A percentile compares a stretch with the other conserved stretches of the same genome.
Evolutionary conservation across 1,284 basidiomycete genomes (phyloP).

Genomic region (Sporisorium graminicola): DNA sequence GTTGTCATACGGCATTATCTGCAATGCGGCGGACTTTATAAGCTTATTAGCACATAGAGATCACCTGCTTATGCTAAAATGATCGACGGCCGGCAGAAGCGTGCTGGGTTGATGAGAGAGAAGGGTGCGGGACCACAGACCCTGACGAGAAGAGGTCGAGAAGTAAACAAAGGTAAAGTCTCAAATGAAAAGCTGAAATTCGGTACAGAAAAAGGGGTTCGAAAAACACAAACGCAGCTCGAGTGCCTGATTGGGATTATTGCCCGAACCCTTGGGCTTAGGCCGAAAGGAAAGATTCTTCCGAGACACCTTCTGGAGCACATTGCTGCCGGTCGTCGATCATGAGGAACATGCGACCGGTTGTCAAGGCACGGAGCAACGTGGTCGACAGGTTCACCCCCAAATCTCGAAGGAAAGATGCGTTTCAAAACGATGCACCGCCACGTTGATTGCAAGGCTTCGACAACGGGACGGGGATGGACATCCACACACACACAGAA

Average conservation of each 20-base stretch:
- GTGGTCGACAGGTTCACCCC: too few species aligned
- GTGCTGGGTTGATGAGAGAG: too few species aligned
- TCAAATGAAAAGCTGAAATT: background rate
- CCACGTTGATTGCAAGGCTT: background rate
- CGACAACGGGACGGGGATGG: background rate
- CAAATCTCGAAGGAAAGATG: background rate
- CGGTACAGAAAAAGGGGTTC: background rate
- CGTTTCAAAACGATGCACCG: background rate
- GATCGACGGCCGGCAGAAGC: conserved; percentile 22
- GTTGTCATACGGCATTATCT: too few species aligned
- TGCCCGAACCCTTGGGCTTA: background rate
- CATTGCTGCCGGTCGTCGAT: background rate
- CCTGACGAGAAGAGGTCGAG: background rate
- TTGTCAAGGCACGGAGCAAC: background rate
- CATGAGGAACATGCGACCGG: background rate
- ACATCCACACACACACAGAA: too few species aligned
- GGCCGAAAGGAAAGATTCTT: background rate
- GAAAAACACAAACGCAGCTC: conserved; percentile 1
- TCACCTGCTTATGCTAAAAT: too few species aligned
- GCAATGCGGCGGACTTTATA: too few species aligned
- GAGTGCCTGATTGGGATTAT: background rate
- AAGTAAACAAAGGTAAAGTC: background rate
- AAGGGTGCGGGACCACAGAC: background rate
- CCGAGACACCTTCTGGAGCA: background rate
- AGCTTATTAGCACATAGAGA: too few species aligned